Base-by-base conservation (phyloP, 306 rosid species). In the Cucurbita argyrosperma region DNA sequence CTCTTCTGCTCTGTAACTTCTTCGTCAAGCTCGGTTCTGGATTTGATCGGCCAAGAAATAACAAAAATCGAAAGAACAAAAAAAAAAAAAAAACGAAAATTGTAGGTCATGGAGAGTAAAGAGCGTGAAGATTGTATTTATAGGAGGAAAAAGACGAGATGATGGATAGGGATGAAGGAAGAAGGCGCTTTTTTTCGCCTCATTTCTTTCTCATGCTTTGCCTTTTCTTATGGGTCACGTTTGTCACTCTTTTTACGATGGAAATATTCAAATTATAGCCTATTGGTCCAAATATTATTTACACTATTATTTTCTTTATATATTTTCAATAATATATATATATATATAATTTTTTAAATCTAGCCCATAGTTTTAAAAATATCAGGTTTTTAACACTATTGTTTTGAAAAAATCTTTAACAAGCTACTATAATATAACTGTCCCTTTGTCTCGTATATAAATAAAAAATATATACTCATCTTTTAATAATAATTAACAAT, bases 221-320 rank as follows among this genome's bases (percentile, higher is more conserved):
- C 5, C 73, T 67, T 67, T 67, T 67, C 73, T 47, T 67, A 23
- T 67, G 73, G 73, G 73, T 14, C 73, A 67, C 73, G 73, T 46
- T 46, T 67, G 73, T 67, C 73, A 8, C 26, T 64, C 7, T 64
- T 6, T 61, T 37, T 15, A 37, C 69, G 2, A 62, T 62, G 10
- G 12, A 38, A 38, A 62, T 38, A 62, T n/a, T 62, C 69, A 30
- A 30, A 30, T 30, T 30, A 30, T 30, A 30, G 35, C 35, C 35
- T 30, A 30, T 30, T 30, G 35, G 35, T 30, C 35, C 35, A 2
- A 30, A 30, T 30, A 30, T 30, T 30, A 30, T 30, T 30, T 30
- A 30, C 35, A 30, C 35, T 30, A 30, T 30, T 1, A 30, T 30
- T 30, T 30, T 30, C 35, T 30, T 30, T 30, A 30, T 30, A 30